phyloP scores from a whole-genome alignment of 2,329 filamentous ascomycete species.

The Onygena corvina region DNA sequence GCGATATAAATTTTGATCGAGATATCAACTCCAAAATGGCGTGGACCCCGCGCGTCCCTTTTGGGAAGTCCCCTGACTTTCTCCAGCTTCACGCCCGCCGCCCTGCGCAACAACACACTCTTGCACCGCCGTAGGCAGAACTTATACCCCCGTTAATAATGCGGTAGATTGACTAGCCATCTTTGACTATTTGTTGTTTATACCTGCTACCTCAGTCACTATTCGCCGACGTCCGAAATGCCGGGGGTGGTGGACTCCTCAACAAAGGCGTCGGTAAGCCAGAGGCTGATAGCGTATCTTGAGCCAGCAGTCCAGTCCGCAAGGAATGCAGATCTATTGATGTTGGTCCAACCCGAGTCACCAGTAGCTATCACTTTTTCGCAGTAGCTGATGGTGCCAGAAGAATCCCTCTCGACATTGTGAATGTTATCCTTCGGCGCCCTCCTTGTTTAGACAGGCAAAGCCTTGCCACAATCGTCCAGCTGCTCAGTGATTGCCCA shows the following conservation, averaged over 20 bases:
- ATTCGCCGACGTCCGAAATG: background rate
- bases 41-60: too few relatives aligned
- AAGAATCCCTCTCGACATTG: constrained; percentile 11
- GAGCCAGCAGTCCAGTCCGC: constrained; percentile 1
- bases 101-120: too few relatives aligned
- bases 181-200: too few relatives aligned
- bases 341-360: constrained; percentile 8
- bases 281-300: constrained; percentile 9
- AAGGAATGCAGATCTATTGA: constrained; percentile 8
- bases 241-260: too few relatives aligned
- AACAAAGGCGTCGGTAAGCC: background rate
- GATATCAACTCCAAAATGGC: too few relatives aligned
- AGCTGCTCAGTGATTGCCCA: constrained; percentile 10
- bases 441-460: constrained; percentile 1
- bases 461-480: constrained; percentile 5
- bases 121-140: too few relatives aligned
- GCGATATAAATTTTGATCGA: too few relatives aligned
- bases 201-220: too few relatives aligned
- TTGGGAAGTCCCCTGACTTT: too few relatives aligned
- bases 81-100: too few relatives aligned
- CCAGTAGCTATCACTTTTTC: background rate
- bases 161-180: too few relatives aligned
- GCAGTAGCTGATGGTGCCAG: background rate
- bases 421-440: constrained; percentile 10
- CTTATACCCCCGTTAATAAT: too few relatives aligned